Base-by-base conservation (phyloP, 2,329 filamentous ascomycete species). In the Colletotrichum tropicale region DNA sequence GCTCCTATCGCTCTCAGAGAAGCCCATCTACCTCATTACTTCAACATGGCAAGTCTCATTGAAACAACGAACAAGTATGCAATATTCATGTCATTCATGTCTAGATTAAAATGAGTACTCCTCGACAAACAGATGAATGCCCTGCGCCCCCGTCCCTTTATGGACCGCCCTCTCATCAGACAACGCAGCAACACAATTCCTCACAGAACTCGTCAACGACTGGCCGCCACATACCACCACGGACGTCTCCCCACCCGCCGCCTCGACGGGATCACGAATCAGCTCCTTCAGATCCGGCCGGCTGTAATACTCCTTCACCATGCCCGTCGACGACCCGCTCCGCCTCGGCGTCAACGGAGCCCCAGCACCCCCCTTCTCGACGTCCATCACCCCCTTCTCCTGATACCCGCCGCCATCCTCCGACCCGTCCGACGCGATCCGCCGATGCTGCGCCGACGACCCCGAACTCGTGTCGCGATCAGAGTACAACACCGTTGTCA, bases 71-170 rank as follows among this genome's bases (percentile, higher is more conserved):
- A n/a, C n/a, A n/a, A n/a, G n/a, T n/a, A n/a, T 26, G 24, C 60
- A 9, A 4, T 4, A 5, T n/a, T 68, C 21, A 13, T 38, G 24
- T 12, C 18, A 7, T 4, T n/a, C 28, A 34, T 16, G 1, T 55
- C n/a, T 21, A 32, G 4, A 34, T 24, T 79, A 91, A 77, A 90
- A 90, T 28, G 86, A 87, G 81, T 92, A 93, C 80, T 93, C 91
- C 77, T 93, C 91, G 1, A 90, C 90, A 80, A 91, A 88, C 71
- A 93, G 79, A 80, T 89, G 88, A 55, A 93, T 92, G 0, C 91
- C 91, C 80, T 93, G 91, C 0, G 91, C 91, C 1, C 90, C 91
- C 0, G 90, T 92, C 7, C 91, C 91, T 81, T 93, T 93, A 80
- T 93, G 91, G 26, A 93, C 91, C 1, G 89, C 91, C 55, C 91